A percentile compares a stretch with the other conserved stretches of the same genome.
These are phyloP conservation scores for Talaromyces borbonicus DNA, from an alignment of 495 filamentous ascomycete species.

Conservation along the genomic window DNA sequence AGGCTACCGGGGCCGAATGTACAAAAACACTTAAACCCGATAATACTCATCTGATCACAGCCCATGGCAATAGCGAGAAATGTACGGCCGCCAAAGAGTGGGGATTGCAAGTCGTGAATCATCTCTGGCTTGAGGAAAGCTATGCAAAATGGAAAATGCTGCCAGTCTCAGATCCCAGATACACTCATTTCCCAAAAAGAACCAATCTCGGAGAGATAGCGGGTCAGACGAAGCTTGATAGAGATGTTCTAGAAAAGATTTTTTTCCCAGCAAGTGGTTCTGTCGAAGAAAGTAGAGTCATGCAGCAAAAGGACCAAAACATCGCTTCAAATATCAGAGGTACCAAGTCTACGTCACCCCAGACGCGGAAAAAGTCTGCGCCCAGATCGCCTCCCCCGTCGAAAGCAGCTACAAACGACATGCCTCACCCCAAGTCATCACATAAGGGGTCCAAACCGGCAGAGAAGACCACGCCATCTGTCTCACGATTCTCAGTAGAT, in stretches of 20 bases:
- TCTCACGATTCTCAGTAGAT: conserved; percentile 28
- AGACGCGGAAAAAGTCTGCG: conserved; percentile 12
- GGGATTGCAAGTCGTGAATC: conserved; percentile 83
- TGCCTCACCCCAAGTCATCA: conserved; percentile 23
- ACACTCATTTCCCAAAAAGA: conserved; percentile 70
- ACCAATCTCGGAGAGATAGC: conserved; percentile 92
- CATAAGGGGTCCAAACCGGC: conserved; percentile 18
- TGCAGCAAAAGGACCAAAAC: conserved; percentile 31
- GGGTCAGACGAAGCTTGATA: conserved; percentile 69
- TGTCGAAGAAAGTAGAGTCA: conserved; percentile 19
- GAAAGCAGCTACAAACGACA: conserved; percentile 13
- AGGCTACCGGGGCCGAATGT: conserved; percentile 70
- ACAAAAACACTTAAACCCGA: conserved; percentile 89
- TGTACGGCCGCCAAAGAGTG: conserved; percentile 85
- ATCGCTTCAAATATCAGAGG: conserved; percentile 9
- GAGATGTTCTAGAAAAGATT: conserved; percentile 39
- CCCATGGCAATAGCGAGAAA: conserved; percentile 80
- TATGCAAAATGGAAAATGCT: conserved; percentile 78
- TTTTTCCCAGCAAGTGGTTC: conserved; percentile 36
- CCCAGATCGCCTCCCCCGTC: conserved; percentile 4
- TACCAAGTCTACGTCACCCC: conserved; percentile 14
- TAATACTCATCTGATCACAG: conserved; percentile 92
- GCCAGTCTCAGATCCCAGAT: conserved; percentile 55
- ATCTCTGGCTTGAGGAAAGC: conserved; percentile 95
- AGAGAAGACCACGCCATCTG: conserved; percentile 37